phyloP scores from a whole-genome alignment of 1,139 yeast species.

The Spathaspora sp. region DNA sequence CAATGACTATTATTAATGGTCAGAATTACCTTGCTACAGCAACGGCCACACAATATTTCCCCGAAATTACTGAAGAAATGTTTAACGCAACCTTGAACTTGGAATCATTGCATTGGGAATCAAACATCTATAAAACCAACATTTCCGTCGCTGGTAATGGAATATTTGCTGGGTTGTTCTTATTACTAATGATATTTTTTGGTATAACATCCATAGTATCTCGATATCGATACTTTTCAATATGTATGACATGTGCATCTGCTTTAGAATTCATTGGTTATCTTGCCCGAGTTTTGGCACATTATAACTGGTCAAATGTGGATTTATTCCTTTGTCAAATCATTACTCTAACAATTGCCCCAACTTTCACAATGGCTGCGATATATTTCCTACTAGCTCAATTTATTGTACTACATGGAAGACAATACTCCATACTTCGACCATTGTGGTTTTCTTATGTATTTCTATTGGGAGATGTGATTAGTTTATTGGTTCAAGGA shows the following conservation, averaged over 20 bases:
- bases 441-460: conserved; percentile 38
- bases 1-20: conserved; percentile 31
- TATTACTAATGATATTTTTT: conserved; percentile 12
- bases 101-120: conserved; percentile 21
- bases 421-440: conserved; percentile 23
- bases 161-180: conserved; percentile 19
- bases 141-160: conserved; percentile 25
- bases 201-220: conserved; percentile 26
- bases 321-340: conserved; percentile 32
- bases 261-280: conserved; percentile 72
- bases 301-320: conserved; percentile 29
- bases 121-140: conserved; percentile 33
- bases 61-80: conserved; percentile 33
- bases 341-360: conserved; percentile 36
- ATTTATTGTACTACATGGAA: conserved; percentile 30
- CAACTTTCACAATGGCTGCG: conserved; percentile 43
- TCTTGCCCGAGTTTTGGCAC: conserved; percentile 52
- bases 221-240: conserved; percentile 71
- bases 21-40: conserved; percentile 39
- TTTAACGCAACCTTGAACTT: conserved; percentile 35
- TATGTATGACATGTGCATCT: conserved; percentile 58
- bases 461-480: conserved; percentile 33
- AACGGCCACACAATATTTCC: conserved; percentile 27
- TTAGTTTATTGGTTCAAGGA: conserved; percentile 36
- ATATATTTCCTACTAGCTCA: conserved; percentile 37